These are phyloP conservation scores for Epichloe amarillans DNA, from an alignment of 2,329 filamentous ascomycete species.

Conservation along the genomic window DNA sequence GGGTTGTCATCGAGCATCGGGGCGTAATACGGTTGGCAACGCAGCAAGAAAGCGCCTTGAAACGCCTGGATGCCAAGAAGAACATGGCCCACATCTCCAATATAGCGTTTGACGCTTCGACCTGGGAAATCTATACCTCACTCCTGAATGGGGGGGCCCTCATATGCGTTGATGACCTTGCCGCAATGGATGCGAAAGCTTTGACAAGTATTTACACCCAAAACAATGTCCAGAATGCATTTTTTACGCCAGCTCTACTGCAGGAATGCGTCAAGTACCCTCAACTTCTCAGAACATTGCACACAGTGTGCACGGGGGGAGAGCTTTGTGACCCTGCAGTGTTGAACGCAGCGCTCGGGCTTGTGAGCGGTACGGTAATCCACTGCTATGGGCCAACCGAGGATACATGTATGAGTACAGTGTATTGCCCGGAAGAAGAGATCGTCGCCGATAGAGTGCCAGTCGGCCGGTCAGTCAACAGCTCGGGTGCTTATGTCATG, in stretches of 20 bases:
- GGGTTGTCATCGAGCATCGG: constrained; percentile 11
- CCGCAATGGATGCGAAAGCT: constrained; percentile 1
- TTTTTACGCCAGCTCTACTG: background rate
- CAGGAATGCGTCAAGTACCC: background rate
- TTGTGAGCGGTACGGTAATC: constrained; percentile 3
- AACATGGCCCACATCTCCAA: constrained; percentile 5
- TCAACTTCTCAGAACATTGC: background rate
- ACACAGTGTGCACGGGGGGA: background rate
- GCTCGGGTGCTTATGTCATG: background rate
- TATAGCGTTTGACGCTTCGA: constrained; percentile 8
- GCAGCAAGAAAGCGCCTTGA: background rate
- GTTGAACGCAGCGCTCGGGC: background rate
- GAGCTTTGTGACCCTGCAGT: constrained; percentile 3
- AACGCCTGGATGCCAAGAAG: background rate
- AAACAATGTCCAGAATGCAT: background rate
- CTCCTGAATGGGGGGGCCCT: constrained; percentile 7
- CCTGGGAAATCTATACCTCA: constrained; percentile 5
- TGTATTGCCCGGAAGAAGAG: too few species aligned
- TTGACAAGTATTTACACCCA: background rate
- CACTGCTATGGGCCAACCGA: constrained; percentile 10
- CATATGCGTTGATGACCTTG: constrained; percentile 6
- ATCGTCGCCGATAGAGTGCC: background rate
- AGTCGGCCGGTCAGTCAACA: background rate
- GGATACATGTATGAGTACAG: too few species aligned
- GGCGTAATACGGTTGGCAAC: constrained; percentile 4